A percentile compares a stretch with the other conserved stretches of the same genome.
phyloP scores from a whole-genome alignment of 2,329 filamentous ascomycete genomes.

The Zasmidium cellare region DNA sequence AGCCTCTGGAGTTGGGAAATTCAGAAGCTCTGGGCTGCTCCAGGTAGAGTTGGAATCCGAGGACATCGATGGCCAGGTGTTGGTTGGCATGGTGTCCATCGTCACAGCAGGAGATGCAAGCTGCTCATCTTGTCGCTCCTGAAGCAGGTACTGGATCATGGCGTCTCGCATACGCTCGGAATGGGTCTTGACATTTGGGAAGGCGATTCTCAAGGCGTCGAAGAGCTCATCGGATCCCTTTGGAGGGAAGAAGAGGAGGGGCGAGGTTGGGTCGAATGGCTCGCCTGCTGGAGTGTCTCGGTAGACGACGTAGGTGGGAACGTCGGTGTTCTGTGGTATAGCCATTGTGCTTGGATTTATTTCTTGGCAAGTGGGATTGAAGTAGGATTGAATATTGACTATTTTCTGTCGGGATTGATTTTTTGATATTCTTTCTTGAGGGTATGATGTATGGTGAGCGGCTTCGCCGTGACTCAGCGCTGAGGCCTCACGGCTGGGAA shows the following conservation, averaged over 20 bases:
- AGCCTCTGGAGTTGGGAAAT: conserved; percentile 28
- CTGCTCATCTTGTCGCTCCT: conserved; percentile 34
- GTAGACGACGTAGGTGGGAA: conserved; percentile 36
- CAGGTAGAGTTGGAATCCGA: conserved; percentile 28
- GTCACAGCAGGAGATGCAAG: conserved; percentile 18
- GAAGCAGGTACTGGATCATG: conserved; percentile 39
- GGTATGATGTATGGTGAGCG: background rate
- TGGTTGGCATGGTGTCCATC: conserved; percentile 21
- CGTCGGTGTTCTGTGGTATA: conserved; percentile 15
- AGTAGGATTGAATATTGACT: background rate
- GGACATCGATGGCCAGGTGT: conserved; percentile 31
- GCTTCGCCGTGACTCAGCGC: background rate
- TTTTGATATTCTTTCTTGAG: background rate
- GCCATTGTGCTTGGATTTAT: conserved; percentile 17
- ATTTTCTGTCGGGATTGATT: background rate
- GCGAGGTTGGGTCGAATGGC: conserved; percentile 33
- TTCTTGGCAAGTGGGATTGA: background rate
- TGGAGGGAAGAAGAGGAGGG: conserved; percentile 38
- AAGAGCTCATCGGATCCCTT: conserved; percentile 42
- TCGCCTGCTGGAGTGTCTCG: conserved; percentile 32
- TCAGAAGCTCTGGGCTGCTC: conserved; percentile 34
- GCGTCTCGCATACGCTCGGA: conserved; percentile 42
- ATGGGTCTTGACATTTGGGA: conserved; percentile 36
- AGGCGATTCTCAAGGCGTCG: conserved; percentile 37
- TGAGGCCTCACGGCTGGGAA: background rate